Percentiles rank a stretch among this genome's conserved stretches.
phyloP scores from a whole-genome alignment of 2,329 filamentous ascomycete species.

The Zarea fungicola region DNA sequence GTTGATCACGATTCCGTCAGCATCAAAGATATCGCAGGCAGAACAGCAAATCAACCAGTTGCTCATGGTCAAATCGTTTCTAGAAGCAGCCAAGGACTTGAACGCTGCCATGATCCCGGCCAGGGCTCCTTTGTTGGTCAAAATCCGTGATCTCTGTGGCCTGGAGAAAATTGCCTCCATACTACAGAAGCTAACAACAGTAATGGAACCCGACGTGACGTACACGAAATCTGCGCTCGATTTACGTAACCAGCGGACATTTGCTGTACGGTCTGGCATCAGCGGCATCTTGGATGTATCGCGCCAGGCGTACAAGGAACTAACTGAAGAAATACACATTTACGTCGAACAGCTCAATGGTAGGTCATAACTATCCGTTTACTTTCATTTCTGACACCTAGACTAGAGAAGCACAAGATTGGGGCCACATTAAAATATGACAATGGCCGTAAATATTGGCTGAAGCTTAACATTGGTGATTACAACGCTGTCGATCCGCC shows the following conservation, averaged over 20 bases:
- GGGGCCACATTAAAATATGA: slow-evolving; percentile 69
- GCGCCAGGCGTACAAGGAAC: slow-evolving; percentile 83
- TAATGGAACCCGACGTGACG: slow-evolving; percentile 75
- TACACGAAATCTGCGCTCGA: slow-evolving; percentile 78
- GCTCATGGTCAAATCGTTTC: slow-evolving; percentile 79
- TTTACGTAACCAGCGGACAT: slow-evolving; percentile 81
- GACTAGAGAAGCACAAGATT: slow-evolving; percentile 53
- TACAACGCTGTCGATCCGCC: slow-evolving; percentile 58
- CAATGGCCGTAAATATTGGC: slow-evolving; percentile 70
- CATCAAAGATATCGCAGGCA: slow-evolving; percentile 59
- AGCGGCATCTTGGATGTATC: slow-evolving; percentile 85
- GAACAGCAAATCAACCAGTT: slow-evolving; percentile 84
- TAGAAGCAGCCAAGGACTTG: slow-evolving; percentile 61
- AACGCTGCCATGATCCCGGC: slow-evolving; percentile 63
- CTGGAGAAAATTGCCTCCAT: slow-evolving; percentile 57
- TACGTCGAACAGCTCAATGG: slow-evolving; percentile 64
- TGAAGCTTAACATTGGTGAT: slow-evolving; percentile 59
- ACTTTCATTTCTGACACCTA: too few relatives aligned
- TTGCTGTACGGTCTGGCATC: slow-evolving; percentile 80
- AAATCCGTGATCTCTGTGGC: slow-evolving; percentile 65
- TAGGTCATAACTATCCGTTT: slow-evolving; percentile 28
- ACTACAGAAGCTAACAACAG: slow-evolving; percentile 57
- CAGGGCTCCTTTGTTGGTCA: slow-evolving; percentile 57
- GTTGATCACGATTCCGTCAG: slow-evolving; percentile 71
- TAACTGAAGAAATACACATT: slow-evolving; percentile 69